These are phyloP conservation scores for Trichoderma hamatum DNA, from an alignment of 2,329 filamentous ascomycete species.

Conservation along the genomic window DNA sequence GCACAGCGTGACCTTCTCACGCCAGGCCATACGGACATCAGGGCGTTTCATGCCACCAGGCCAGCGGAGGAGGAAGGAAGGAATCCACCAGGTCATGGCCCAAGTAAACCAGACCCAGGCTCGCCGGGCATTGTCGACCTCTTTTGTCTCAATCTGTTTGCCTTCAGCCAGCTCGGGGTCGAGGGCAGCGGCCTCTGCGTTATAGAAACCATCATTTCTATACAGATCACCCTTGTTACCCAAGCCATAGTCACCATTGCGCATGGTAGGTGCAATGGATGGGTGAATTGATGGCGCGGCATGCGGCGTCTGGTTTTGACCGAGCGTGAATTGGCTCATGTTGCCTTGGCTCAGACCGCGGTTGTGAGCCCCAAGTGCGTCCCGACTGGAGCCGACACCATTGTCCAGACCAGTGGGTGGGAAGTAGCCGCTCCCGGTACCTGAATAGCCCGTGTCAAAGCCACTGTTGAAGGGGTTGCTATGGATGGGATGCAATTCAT, in stretches of 20 bases:
- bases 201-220: constrained; percentile 75
- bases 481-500: constrained; percentile 47
- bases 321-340: constrained; percentile 56
- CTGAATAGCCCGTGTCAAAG: constrained; percentile 74
- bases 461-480: constrained; percentile 49
- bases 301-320: constrained; percentile 45
- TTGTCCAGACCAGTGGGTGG: constrained; percentile 61
- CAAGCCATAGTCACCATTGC: constrained; percentile 83
- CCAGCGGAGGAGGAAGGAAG: constrained; percentile 77
- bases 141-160: constrained; percentile 73
- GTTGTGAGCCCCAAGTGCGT: constrained; percentile 69
- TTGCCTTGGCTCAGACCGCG: constrained; percentile 61
- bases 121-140: constrained; percentile 65
- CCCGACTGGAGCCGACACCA: constrained; percentile 68
- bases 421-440: constrained; percentile 71
- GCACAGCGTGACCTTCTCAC: constrained; percentile 87
- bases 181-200: constrained; percentile 62
- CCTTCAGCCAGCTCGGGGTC: constrained; percentile 79
- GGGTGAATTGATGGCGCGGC: constrained; percentile 64
- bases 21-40: constrained; percentile 95
- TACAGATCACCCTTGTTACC: constrained; percentile 81
- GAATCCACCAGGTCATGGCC: constrained; percentile 91
- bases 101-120: constrained; percentile 83
- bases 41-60: constrained; percentile 95
- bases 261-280: constrained; percentile 64